Conservation (phyloP, 257 asterid genomes). For the Solanum corneliomulleri region DNA sequence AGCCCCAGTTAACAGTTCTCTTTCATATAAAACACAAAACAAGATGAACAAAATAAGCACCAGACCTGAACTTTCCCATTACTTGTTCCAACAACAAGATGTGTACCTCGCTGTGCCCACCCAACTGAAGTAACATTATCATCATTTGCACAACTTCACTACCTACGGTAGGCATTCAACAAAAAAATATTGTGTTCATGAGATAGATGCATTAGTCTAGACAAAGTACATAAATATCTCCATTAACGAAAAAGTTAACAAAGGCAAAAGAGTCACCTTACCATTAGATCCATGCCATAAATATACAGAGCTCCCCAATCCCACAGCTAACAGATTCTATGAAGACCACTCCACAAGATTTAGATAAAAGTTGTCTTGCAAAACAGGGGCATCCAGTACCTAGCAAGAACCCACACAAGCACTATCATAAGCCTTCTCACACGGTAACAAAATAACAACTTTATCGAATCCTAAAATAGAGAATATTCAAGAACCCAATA, state of each 20-base stretch:
- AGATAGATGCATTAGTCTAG: background rate
- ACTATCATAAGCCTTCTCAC: background rate
- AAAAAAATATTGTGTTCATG: background rate
- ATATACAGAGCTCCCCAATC: slow-evolving; percentile 79
- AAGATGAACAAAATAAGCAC: background rate
- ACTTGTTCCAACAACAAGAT: slow-evolving; percentile 89
- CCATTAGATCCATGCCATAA: slow-evolving; percentile 90
- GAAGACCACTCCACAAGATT: slow-evolving; percentile 97
- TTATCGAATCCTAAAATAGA: background rate
- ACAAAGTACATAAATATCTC: background rate
- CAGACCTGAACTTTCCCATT: slow-evolving; percentile 77
- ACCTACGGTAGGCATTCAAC: slow-evolving; percentile 34
- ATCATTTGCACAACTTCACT: slow-evolving; percentile 59
- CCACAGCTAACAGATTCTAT: slow-evolving; percentile 75
- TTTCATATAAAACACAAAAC: background rate
- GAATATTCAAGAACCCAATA: background rate
- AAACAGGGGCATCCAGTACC: slow-evolving; percentile 92
- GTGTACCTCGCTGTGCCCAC: slow-evolving; percentile 86
- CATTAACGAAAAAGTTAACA: background rate
- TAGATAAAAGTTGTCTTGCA: slow-evolving; percentile 89
- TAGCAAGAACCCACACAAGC: slow-evolving; percentile 4
- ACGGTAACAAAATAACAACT: background rate
- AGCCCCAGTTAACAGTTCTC: background rate
- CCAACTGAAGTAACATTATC: slow-evolving; percentile 83
- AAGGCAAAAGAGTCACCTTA: slow-evolving; percentile 37